Percentiles rank a stretch among this genome's conserved stretches.
These are phyloP conservation scores for Solanum etuberosum DNA, from an alignment of 257 asterid genomes.

Conservation along the genomic window DNA sequence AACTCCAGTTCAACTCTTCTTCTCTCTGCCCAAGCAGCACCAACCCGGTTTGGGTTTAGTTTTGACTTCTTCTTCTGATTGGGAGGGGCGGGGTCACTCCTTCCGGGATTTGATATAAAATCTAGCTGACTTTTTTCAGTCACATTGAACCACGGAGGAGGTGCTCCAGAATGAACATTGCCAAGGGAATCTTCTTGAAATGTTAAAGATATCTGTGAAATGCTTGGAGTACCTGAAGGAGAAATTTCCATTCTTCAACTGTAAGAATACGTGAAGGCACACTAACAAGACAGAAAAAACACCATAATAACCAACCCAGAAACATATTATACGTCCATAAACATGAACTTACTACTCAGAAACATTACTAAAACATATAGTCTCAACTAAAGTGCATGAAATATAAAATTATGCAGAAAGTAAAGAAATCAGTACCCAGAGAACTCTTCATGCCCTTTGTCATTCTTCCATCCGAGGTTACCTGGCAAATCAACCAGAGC, in stretches of 20 bases:
- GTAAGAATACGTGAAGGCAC: neutral
- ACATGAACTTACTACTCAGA: neutral
- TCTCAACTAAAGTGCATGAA: neutral
- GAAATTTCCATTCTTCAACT: neutral
- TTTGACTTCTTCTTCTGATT: conserved; percentile 32
- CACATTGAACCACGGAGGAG: conserved; percentile 75
- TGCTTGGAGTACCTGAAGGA: conserved; percentile 23
- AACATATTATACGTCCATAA: neutral
- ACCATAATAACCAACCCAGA: neutral
- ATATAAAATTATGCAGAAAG: neutral
- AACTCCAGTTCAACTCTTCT: conserved; percentile 75
- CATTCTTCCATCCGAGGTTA: conserved; percentile 16
- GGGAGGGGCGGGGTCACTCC: conserved; percentile 1
- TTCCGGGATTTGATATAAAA: conserved; percentile 13
- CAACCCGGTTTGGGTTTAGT: conserved; percentile 85
- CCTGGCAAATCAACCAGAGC: conserved; percentile 24
- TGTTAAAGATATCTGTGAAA: conserved; percentile 28
- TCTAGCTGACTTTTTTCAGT: conserved; percentile 27
- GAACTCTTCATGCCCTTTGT: conserved; percentile 18
- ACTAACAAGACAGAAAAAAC: neutral
- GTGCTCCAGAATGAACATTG: conserved; percentile 88
- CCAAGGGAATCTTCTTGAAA: conserved; percentile 34
- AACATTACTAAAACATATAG: neutral
- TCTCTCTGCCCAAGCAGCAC: conserved; percentile 99
- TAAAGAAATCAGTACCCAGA: neutral